phyloP scores from a whole-genome alignment of 129 eudicot species.

The carrot (Daucus carota) region DNA sequence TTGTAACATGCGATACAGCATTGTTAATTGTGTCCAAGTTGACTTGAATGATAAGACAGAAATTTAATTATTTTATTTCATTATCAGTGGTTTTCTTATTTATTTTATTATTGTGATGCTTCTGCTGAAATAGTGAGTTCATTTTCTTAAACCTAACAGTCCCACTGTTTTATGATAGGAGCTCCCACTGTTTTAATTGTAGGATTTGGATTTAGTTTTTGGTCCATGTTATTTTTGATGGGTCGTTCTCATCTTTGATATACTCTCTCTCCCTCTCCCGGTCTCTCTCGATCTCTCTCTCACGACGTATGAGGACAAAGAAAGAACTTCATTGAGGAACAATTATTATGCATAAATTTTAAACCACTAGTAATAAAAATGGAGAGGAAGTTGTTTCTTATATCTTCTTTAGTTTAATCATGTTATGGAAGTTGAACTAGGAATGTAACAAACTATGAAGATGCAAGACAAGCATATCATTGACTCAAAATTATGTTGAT shows the following conservation, averaged over 20 bases:
- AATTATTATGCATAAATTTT: too few relatives aligned
- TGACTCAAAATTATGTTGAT: background rate
- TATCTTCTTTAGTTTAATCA: background rate
- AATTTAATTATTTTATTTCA: background rate
- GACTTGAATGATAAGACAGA: background rate
- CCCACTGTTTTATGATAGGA: background rate
- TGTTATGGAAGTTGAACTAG: background rate
- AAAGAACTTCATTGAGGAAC: too few relatives aligned
- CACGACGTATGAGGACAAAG: background rate
- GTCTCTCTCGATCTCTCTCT: background rate
- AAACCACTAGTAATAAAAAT: too few relatives aligned
- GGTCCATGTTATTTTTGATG: conserved; percentile 1
- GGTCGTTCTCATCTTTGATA: background rate
- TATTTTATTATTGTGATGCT: background rate
- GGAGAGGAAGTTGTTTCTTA: background rate
- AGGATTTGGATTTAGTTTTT: background rate
- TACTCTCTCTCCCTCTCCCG: background rate
- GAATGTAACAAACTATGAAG: background rate
- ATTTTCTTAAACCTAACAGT: background rate
- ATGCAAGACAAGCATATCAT: background rate
- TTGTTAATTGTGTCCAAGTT: background rate
- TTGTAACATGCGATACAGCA: background rate
- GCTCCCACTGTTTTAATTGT: too few relatives aligned
- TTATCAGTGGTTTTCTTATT: background rate
- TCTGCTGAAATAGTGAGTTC: background rate